Conservation (phyloP, 805 yeast species). For the Starmerella vaccinii region DNA sequence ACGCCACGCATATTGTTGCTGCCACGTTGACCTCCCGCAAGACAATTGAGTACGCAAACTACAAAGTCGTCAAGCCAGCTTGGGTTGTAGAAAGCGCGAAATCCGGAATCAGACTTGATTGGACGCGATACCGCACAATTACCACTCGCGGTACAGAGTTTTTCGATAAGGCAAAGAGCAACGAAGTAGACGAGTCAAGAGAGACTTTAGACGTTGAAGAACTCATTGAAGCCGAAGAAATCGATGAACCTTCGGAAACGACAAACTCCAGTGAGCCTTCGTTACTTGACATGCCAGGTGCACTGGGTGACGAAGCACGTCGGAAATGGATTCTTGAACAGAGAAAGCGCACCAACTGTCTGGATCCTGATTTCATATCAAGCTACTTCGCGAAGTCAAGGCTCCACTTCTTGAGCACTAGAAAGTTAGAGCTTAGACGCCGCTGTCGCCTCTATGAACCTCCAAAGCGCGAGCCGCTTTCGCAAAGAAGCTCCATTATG, state of each 20-base stretch:
- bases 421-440: slow-evolving; percentile 67
- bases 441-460: slow-evolving; percentile 35
- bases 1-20: slow-evolving; percentile 79
- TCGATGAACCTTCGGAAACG: background rate
- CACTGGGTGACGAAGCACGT: slow-evolving; percentile 17
- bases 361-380: slow-evolving; percentile 63
- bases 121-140: slow-evolving; percentile 47
- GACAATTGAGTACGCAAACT: slow-evolving; percentile 49
- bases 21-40: slow-evolving; percentile 70
- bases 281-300: slow-evolving; percentile 7
- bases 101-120: slow-evolving; percentile 41
- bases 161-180: background rate
- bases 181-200: background rate
- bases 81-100: slow-evolving; percentile 69
- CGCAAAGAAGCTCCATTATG: slow-evolving; percentile 35
- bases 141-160: background rate
- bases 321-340: slow-evolving; percentile 16
- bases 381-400: slow-evolving; percentile 72
- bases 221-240: background rate
- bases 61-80: slow-evolving; percentile 66
- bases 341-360: slow-evolving; percentile 32
- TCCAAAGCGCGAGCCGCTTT: background rate
- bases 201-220: background rate
- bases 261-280: background rate
- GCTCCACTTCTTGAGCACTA: slow-evolving; percentile 74